Conservation (phyloP, 208 protist genomes). For the Angomonas deanei region DNA sequence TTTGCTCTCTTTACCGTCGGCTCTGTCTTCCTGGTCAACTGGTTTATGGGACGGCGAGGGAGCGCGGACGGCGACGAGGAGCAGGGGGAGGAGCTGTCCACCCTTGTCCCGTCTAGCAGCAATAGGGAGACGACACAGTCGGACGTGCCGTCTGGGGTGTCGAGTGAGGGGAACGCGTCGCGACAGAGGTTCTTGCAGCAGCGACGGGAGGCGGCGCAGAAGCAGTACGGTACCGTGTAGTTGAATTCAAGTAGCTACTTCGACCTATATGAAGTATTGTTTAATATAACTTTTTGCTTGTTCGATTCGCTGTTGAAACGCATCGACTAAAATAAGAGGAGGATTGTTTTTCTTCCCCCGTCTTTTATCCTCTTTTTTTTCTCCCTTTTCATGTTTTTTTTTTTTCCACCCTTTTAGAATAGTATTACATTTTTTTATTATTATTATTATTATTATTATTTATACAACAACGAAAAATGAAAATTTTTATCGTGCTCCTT, state of each 20-base stretch:
- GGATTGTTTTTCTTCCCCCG: not conserved
- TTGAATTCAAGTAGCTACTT: no score
- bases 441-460: not conserved
- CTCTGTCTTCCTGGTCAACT: slow-evolving; percentile 40
- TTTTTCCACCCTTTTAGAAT: not conserved
- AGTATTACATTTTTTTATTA: slow-evolving; percentile 1
- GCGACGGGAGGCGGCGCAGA: slow-evolving; percentile 29
- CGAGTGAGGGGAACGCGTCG: slow-evolving; percentile 39
- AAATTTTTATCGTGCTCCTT: not conserved
- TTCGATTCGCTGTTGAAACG: no score
- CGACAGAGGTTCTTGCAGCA: slow-evolving; percentile 65
- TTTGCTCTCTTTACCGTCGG: slow-evolving; percentile 28
- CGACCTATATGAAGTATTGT: no score
- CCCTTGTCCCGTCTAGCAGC: not conserved
- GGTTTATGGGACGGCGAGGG: slow-evolving; percentile 29
- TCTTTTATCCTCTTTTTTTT: not conserved
- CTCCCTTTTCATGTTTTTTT: not conserved
- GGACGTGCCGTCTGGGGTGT: not conserved
- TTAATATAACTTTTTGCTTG: slow-evolving; percentile 4
- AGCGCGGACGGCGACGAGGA: not conserved
- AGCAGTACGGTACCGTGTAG: slow-evolving; percentile 18
- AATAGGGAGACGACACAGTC: not conserved
- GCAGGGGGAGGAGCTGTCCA: slow-evolving; percentile 18
- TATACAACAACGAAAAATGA: not conserved
- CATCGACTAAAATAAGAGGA: no score